Evolutionary conservation across 176 grass and related monocot genomes (phyloP), one percentile per base, ranked within the genome.

Genomic region (Melocanna baccifera): DNA sequence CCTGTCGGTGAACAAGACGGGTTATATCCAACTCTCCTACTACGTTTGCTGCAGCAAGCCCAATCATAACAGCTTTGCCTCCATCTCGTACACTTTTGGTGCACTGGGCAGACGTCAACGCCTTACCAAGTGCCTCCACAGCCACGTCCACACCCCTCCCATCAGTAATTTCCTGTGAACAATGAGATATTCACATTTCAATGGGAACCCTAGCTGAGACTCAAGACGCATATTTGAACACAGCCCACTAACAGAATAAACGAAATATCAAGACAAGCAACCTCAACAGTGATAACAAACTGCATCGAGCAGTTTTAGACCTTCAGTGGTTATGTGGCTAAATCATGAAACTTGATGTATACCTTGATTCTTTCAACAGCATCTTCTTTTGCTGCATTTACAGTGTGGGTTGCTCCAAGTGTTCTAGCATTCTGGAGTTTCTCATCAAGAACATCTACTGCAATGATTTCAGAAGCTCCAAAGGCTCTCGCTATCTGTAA

Each of bases 31-130:
- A 86, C 87, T 95, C 89, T 4, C 96, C 96, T 64, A 98, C 81
- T 4, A 93, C 96, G 23, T 95, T 86, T 20, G 91, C 71, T 71
- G 96, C 81, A 74, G 96, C 93, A 71, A 98, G 96, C 12, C 96
- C 96, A 51, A 98, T 98, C 96, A 98, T 92, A 39, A 98, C 96
- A 85, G 96, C 96, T 94, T 98, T 98, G 53, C 96, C 96, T 73
- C 96, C 96, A 85, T 95, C 93, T 81, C 96, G 88, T 28, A 98
- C 93, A 48, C 96, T 98, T 90, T 92, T 91, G 12, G 89, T 69
- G 50, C 96, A 98, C 74, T 98, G 96, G 47, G 79, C 37, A 48
- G 95, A 98, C 16, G 96, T 98, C 52, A 93, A 75, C 80, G 96
- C 88, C 84, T 93, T 98, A 69, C 96, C 96, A 80, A 98, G 86